These are phyloP conservation scores for Trichothecium sympodiale DNA, from an alignment of 2,329 filamentous ascomycete genomes.

Conservation along the genomic window DNA sequence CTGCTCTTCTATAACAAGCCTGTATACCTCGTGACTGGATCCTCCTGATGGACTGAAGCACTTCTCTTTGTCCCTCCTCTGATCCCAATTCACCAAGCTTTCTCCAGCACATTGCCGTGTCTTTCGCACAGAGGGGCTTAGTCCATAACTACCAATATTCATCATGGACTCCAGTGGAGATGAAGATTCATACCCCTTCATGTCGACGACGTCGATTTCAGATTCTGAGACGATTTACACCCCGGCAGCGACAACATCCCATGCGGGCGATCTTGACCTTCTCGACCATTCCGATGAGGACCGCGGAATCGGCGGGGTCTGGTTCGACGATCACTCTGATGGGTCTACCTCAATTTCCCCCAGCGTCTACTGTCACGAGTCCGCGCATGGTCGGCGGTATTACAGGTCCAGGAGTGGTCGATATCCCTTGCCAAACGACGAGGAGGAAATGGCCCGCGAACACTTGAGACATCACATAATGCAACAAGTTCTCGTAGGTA, in stretches of 20 bases:
- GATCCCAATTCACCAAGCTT: too few species aligned
- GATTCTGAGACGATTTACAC: slow-evolving; percentile 13
- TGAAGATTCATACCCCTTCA: slow-evolving; percentile 16
- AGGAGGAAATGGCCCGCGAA: slow-evolving; percentile 32
- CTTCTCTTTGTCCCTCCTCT: too few species aligned
- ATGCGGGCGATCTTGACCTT: slow-evolving; percentile 17
- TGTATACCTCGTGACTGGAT: too few species aligned
- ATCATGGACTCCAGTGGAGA: too few species aligned
- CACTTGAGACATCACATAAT: slow-evolving; percentile 34
- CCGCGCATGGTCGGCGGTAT: slow-evolving; percentile 24
- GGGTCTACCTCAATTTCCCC: slow-evolving; percentile 21
- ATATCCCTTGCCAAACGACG: slow-evolving; percentile 37
- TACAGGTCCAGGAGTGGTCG: slow-evolving; percentile 30
- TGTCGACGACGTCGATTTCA: slow-evolving; percentile 15
- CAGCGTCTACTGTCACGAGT: slow-evolving; percentile 21
- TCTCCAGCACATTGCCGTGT: too few species aligned
- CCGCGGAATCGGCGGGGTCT: slow-evolving; percentile 6
- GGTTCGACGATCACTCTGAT: slow-evolving; percentile 15
- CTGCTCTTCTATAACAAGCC: too few species aligned
- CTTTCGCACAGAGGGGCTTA: too few species aligned
- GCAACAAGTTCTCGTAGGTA: slow-evolving; percentile 26
- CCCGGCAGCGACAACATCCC: slow-evolving; percentile 11
- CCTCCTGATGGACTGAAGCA: too few species aligned
- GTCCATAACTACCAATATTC: too few species aligned
- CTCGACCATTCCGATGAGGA: slow-evolving; percentile 12